Base-by-base conservation (phyloP, 1,139 yeast genomes). In the Yamadazyma aaseri region DNA sequence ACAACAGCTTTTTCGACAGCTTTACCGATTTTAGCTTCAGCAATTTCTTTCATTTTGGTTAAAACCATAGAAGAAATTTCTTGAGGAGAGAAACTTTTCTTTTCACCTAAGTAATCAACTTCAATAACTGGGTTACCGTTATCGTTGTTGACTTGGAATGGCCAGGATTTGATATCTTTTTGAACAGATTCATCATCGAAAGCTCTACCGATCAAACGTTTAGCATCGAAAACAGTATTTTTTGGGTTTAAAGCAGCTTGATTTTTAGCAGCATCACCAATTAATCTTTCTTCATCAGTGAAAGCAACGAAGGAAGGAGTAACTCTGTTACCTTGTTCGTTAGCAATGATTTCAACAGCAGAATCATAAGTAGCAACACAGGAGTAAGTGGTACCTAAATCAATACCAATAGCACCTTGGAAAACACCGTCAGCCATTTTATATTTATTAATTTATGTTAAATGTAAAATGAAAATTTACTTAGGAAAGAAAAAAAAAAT, bases 201-300 rank as follows among this genome's bases (percentile, higher is more conserved):
- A 53, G 63, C 69, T 53, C 76, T 61, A 52, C 76, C 76, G 46
- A 70, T 70, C 48, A 89, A 81, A 78, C 97, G 92, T 83, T 89
- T 89, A 60, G 96, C 96, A 63, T 89, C 97, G 73, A 89, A 89
- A 59, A 89, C 95, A 56, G 97, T 89, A 85, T 89, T 87, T 60
- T 67, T 73, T 71, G 96, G 96, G 89, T 89, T 87, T 73, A 87
- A 76, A 65, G 96, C 96, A 64, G 96, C 96, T 76, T 89, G 97
- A 74, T 89, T 89, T 86, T 89, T 89, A 65, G 97, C 97, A 60
- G 96, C 96, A 75, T 90, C 97, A 78, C 97, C 97, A 63, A 90
- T 87, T 65, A 90, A 81, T 81, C 97, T 86, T 79, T 87, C 97
- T 73, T 86, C 87, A 63, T 86, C 86, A 58, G 95, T 86, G 86